Evolutionary conservation across 2,329 filamentous ascomycete species (phyloP), one percentile per base, ranked within the genome.

Genomic region (Macrophomina tecta): DNA sequence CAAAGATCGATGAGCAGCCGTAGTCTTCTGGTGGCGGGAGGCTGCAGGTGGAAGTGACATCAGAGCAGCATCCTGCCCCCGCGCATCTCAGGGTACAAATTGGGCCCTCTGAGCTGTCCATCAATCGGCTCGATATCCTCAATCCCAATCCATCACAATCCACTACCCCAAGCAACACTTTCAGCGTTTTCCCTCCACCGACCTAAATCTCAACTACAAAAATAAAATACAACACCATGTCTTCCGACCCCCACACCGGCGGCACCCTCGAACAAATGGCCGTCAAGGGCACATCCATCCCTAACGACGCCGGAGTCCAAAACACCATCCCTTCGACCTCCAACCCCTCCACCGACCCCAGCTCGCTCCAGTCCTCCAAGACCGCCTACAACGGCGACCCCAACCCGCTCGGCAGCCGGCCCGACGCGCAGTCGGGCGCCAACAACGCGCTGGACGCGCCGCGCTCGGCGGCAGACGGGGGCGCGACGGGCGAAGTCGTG

Each of bases 371-470:
- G 5, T 45, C 42, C 42, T 9, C 42, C 42, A 14, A 9, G 9
- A 14, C 52, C 11, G 52, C 68, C 23, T 12, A 51, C 3, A 68
- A 71, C 52, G 77, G 72, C 66, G 73, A 80, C 53, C 73, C 79
- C 48, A 75, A 78, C 30, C 75, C 77, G 32, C 67, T 80, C 16
- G 79, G 77, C 12, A 71, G 75, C 52, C 71, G 75, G 56, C 70
- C 76, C 5, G 74, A 75, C 45, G 68, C 77, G 0, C 79, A 79
- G n/a, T 75, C 76, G 18, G 83, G 82, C 0, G 83, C 81, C 7
- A 81, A 83, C 67, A 86, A 86, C 68, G 72, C 77, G 7, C 81
- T 77, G 38, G 82, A 85, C 55, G 80, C 85, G 67, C 80, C 84
- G 4, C 73, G 76, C 45, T 69, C 70, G 9, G 65, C 70, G 49